phyloP scores from a whole-genome alignment of 495 filamentous ascomycete genomes.

The Stereocaulon alpinum region DNA sequence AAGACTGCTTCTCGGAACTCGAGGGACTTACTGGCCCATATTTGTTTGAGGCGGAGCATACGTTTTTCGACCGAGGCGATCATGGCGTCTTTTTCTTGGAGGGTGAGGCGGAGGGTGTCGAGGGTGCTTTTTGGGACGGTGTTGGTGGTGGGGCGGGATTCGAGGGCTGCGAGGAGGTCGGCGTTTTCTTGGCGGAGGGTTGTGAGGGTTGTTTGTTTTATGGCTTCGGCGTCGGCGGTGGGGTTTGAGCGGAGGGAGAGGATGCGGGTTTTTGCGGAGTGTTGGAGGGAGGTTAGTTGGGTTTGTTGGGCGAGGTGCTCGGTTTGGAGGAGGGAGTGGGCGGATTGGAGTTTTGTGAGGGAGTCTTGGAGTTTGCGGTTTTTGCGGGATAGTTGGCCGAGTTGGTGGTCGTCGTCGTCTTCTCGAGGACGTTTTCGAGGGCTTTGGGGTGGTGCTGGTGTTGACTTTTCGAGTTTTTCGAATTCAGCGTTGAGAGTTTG shows the following conservation, averaged over 20 bases:
- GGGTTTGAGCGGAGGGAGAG: slow-evolving; percentile 85
- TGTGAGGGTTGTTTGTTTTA: slow-evolving; percentile 68
- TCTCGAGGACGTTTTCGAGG: slow-evolving; percentile 50
- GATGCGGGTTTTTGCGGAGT: slow-evolving; percentile 68
- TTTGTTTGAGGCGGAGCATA: slow-evolving; percentile 73
- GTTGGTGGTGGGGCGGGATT: slow-evolving; percentile 36
- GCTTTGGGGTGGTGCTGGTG: slow-evolving; percentile 32
- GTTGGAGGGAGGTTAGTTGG: slow-evolving; percentile 61
- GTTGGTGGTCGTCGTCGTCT: slow-evolving; percentile 59
- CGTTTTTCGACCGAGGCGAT: slow-evolving; percentile 80
- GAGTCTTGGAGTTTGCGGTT: slow-evolving; percentile 74
- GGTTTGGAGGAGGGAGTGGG: slow-evolving; percentile 53
- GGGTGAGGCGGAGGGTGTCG: slow-evolving; percentile 58
- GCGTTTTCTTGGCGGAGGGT: slow-evolving; percentile 75
- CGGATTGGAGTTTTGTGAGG: slow-evolving; percentile 55
- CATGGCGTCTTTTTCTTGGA: slow-evolving; percentile 57
- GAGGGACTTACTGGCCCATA: slow-evolving; percentile 75
- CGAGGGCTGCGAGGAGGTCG: slow-evolving; percentile 66
- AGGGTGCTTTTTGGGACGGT: slow-evolving; percentile 67
- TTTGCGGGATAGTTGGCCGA: slow-evolving; percentile 75
- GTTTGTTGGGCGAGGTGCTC: slow-evolving; percentile 62
- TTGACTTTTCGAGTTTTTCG: slow-evolving; percentile 43
- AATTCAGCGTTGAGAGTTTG: slow-evolving; percentile 63
- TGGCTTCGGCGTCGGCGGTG: slow-evolving; percentile 66
- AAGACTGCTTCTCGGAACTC: slow-evolving; percentile 93